Percentiles rank a stretch among this genome's conserved stretches.
Conservation (phyloP, 768 basidiomycete genomes). For the Antrodiella citrinella region DNA sequence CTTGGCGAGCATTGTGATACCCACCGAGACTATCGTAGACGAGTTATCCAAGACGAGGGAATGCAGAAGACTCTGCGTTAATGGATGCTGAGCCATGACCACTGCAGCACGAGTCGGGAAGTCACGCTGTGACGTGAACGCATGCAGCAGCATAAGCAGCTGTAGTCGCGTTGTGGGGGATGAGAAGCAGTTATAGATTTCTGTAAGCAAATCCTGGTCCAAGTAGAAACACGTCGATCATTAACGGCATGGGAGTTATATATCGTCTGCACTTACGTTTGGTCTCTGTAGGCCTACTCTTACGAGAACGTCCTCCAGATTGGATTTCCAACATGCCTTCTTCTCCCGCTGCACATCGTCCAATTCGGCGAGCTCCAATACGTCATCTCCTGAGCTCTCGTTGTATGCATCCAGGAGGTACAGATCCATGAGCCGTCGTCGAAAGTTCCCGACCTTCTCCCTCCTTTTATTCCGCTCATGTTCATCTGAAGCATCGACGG, state of each 20-base stretch:
- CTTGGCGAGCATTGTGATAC: slow-evolving; percentile 57
- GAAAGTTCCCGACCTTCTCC: slow-evolving; percentile 56
- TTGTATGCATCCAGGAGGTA: slow-evolving; percentile 74
- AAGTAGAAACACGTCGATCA: no score
- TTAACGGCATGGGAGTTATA: neutral
- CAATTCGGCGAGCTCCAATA: slow-evolving; percentile 66
- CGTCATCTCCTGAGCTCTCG: slow-evolving; percentile 65
- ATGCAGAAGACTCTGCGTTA: slow-evolving; percentile 55
- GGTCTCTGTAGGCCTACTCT: slow-evolving; percentile 56
- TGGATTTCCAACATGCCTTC: slow-evolving; percentile 64
- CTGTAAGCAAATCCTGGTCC: slow-evolving; percentile 58
- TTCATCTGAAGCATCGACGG: slow-evolving; percentile 17
- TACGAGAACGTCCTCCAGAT: slow-evolving; percentile 69
- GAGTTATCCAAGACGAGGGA: slow-evolving; percentile 72
- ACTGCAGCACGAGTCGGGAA: slow-evolving; percentile 41
- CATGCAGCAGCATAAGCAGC: slow-evolving; percentile 57
- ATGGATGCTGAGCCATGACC: slow-evolving; percentile 49
- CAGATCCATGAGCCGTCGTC: slow-evolving; percentile 61
- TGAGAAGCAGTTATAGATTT: slow-evolving; percentile 55
- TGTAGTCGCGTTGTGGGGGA: slow-evolving; percentile 59
- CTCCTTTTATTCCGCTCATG: slow-evolving; percentile 31
- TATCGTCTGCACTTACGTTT: slow-evolving; percentile 38
- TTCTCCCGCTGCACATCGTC: slow-evolving; percentile 53
- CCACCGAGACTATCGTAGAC: slow-evolving; percentile 58
- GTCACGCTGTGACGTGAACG: slow-evolving; percentile 45